phyloP scores from a whole-genome alignment of 371 early-diverging fungal genomes.

The Ordospora colligata region DNA sequence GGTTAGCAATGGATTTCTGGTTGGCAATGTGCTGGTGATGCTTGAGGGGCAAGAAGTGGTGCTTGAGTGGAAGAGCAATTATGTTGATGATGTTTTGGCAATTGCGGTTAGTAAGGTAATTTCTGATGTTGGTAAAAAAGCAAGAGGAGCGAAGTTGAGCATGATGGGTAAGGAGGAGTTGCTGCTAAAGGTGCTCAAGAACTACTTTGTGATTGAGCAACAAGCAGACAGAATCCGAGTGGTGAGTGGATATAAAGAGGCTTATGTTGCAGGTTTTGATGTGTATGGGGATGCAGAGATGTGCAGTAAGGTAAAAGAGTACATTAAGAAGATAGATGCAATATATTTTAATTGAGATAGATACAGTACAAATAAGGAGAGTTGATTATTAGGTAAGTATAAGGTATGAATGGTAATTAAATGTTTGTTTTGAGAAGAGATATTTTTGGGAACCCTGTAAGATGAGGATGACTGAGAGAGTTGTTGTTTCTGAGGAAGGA shows the following conservation, averaged over 20 bases:
- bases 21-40: slow-evolving; percentile 31
- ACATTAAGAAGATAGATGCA: background rate
- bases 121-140: slow-evolving; percentile 27
- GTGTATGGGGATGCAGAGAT: background rate
- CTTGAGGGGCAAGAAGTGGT: slow-evolving; percentile 21
- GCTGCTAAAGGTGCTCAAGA: slow-evolving; percentile 34
- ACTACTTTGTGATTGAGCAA: slow-evolving; percentile 26
- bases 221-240: background rate
- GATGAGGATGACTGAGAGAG: background rate
- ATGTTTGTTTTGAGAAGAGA: too few relatives aligned
- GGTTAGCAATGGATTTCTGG: slow-evolving; percentile 1
- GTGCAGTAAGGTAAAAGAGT: background rate
- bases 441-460: too few relatives aligned
- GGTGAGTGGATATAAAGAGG: background rate
- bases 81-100: slow-evolving; percentile 49
- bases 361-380: too few relatives aligned
- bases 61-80: slow-evolving; percentile 48
- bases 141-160: slow-evolving; percentile 25
- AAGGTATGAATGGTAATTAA: too few relatives aligned
- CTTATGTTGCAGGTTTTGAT: background rate
- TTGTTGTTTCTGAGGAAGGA: background rate
- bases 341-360: background rate
- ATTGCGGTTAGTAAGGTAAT: slow-evolving; percentile 37
- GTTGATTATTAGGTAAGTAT: too few relatives aligned
- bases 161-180: slow-evolving; percentile 29